Percentiles rank a stretch among this genome's conserved stretches.
Conservation (phyloP, 495 filamentous ascomycete genomes). For the Ascodesmis nigricans region DNA sequence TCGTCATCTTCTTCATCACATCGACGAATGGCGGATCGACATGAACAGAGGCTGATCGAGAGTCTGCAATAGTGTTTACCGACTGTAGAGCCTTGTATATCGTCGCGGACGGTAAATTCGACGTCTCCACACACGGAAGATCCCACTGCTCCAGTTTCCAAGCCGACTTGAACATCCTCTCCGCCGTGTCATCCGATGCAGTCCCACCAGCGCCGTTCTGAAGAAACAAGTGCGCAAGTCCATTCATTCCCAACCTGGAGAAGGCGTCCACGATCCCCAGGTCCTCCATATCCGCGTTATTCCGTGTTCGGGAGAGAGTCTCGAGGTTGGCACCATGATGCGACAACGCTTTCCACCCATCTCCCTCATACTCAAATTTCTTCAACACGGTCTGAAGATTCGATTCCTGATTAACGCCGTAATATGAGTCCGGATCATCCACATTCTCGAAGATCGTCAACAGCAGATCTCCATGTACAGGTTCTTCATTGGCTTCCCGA, state of each 20-base stretch:
- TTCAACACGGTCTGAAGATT: slow-evolving; percentile 55
- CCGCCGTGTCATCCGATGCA: slow-evolving; percentile 35
- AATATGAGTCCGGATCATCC: slow-evolving; percentile 88
- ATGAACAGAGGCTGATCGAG: slow-evolving; percentile 27
- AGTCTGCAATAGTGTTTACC: slow-evolving; percentile 42
- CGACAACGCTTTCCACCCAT: slow-evolving; percentile 68
- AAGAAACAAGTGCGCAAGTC: slow-evolving; percentile 49
- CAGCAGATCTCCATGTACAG: slow-evolving; percentile 56
- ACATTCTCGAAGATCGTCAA: slow-evolving; percentile 70
- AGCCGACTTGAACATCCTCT: slow-evolving; percentile 59
- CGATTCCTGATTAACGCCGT: slow-evolving; percentile 66
- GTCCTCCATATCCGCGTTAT: slow-evolving; percentile 17
- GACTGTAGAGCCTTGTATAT: slow-evolving; percentile 62
- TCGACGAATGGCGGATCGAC: slow-evolving; percentile 43
- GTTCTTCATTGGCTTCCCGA: slow-evolving; percentile 36
- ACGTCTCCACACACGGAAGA: slow-evolving; percentile 44
- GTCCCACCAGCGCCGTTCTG: slow-evolving; percentile 24
- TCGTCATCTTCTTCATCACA: slow-evolving; percentile 36
- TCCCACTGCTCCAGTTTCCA: slow-evolving; percentile 84
- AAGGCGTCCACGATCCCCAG: slow-evolving; percentile 38
- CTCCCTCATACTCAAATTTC: slow-evolving; percentile 72
- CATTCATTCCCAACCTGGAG: slow-evolving; percentile 43
- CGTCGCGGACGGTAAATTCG: slow-evolving; percentile 38
- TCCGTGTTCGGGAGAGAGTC: slow-evolving; percentile 39
- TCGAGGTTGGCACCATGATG: slow-evolving; percentile 86